Evolutionary conservation across 495 filamentous ascomycete species (phyloP), one percentile per base, ranked within the genome.

Genomic region (Physcia stellaris): DNA sequence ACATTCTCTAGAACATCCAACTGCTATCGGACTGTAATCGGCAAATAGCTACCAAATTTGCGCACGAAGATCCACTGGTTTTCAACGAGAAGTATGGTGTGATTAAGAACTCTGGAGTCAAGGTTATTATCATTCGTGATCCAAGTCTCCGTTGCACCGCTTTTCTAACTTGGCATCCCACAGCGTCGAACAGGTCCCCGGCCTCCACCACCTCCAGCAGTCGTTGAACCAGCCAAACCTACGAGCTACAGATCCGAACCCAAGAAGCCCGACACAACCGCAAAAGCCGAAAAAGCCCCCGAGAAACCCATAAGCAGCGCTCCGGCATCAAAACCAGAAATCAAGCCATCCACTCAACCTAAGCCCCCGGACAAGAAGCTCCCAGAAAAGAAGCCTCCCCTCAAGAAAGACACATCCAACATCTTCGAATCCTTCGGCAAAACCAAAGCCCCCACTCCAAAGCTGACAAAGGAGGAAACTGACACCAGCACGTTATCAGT

Each of bases 341-440:
- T 16, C 18, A 24, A 49, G 27, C 24, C 52, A 23, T 41, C 54
- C 2, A n/a, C n/a, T n/a, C 35, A 51, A 19, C 43, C 41, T 15
- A 48, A 46, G 21, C 47, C 42, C 30, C 51, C 57, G 20, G 40
- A 47, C 35, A 54, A 55, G 32, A 71, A 63, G 32, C 37, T 59
- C 27, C 42, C 50, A 32, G 35, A 43, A 41, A 54, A 63, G 42
- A 43, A 60, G 27, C 55, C 64, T 12, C 47, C 69, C 2, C 40
- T 70, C 10, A 83, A 84, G 53, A 68, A 68, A 13, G 73, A 77
- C 49, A 61, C 67, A 49, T 69, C 72, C 12, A 75, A 71, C 40
- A 72, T 94, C 19, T 86, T 90, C 57, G 81, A 79, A 48, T 80
- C 86, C 1, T 93, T 93, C 54, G 80, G 84, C 5, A 92, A 84